Evolutionary conservation across 2,329 filamentous ascomycete species (phyloP), one percentile per base, ranked within the genome.

Genomic region (Cephalotrichum gorgonifer): DNA sequence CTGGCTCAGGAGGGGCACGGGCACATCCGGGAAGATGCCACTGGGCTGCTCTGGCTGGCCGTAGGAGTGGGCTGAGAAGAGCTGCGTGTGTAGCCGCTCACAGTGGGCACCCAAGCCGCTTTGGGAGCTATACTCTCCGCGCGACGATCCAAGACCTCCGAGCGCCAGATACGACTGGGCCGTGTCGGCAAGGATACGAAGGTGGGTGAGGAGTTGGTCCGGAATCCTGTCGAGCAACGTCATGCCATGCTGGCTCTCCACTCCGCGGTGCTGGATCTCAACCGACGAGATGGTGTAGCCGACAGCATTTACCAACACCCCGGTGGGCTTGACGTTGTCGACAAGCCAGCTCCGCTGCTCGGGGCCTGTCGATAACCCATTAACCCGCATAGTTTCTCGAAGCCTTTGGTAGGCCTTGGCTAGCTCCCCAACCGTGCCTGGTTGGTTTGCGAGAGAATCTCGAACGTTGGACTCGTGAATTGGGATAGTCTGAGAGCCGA

Each of bases 201-300:
- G 73, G 62, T 97, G 89, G 2, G 87, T 93, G 52, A 98, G 70
- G 2, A 80, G 77, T 62, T 95, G 83, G 50, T 91, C 85, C 0
- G 93, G 84, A 47, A 97, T 85, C 58, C 84, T 89, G 55, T 91
- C 85, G 20, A 97, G 66, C 43, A 97, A 69, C 5, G 85, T 91
- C 63, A 81, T 75, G 48, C 86, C 84, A 43, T 79, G 76, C 54
- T 85, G 79, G 22, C 82, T 81, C 56, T 88, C 85, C 3, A 88
- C 73, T 6, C 93, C 93, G 57, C 93, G 85, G 62, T 96, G 89
- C 54, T 90, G 84, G 55, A 97, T 95, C 66, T 98, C 93, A 4
- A 87, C 82, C 0, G 89, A 83, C 8, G 89, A 84, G 51, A 98
- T 89, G 0, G 90, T 91, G 61, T 83, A 88, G 2, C 88, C 91